Evolutionary conservation across 1,139 yeast species (phyloP), one percentile per base, ranked within the genome.

Genomic region (Hyphopichia wangnamkhiaoensis): DNA sequence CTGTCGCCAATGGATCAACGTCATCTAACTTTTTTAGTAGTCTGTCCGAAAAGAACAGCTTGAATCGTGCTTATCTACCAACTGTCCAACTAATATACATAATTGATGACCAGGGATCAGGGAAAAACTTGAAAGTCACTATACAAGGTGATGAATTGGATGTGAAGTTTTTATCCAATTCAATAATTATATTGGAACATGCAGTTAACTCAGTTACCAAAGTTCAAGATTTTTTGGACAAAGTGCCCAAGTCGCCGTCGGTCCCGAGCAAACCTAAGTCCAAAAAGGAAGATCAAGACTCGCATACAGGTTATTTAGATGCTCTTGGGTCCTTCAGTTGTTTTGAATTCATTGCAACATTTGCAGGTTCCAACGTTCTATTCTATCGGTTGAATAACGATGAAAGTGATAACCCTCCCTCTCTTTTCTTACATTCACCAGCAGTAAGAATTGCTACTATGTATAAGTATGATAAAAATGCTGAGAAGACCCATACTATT

Each of bases 401-500:
- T 23, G 60, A 71, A 46, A 63, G 68, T 7, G 52, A 71, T 39
- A 44, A 66, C 37, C 48, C 77, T 0, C 82, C 86, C 0, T 78
- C 91, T 0, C 66, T 90, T 20, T 74, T 71, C 32, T 61, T 91
- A 24, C 85, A 79, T 39, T 80, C 96, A 0, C 98, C 98, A 0
- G 86, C 91, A 1, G 79, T 91, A 1, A 73, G 71, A 37, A 71
- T 87, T 8, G 72, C 77, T 3, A 57, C 65, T 8, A 56, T 53
- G 42, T 73, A 69, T 43, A 45, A 47, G 6, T 66, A 67, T 43
- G 48, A 56, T 15, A 61, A 59, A 31, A 32, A 38, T 5, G 52
- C 50, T 0, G 40, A 47, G 1, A 64, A 61, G 32, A 66, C 71
- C 20, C 86, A 81, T 52, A 56, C 58, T 2, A 46, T 84, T 31